phyloP scores from a whole-genome alignment of 1,284 basidiomycete genomes.

The Pyrrhoderma lamaoense region DNA sequence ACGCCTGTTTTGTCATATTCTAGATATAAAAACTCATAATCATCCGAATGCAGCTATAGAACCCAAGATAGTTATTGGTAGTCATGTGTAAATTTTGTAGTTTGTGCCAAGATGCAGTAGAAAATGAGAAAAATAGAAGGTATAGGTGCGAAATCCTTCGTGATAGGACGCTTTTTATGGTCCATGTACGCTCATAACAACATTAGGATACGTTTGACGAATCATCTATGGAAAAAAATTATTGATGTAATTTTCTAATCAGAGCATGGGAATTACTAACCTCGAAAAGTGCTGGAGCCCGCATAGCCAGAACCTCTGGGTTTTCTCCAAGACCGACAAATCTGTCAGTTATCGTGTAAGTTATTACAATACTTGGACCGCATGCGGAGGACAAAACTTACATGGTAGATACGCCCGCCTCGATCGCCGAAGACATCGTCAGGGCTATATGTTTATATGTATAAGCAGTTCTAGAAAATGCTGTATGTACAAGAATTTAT shows the following conservation, averaged over 20 bases:
- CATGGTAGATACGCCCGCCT: slow-evolving; percentile 82
- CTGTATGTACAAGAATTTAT: too few relatives aligned
- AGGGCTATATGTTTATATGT: slow-evolving; percentile 43
- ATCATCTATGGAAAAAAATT: slow-evolving; percentile 40
- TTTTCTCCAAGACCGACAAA: slow-evolving; percentile 83
- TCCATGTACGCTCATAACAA: slow-evolving; percentile 43
- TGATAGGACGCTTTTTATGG: background rate
- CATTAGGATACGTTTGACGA: slow-evolving; percentile 51
- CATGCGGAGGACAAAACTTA: slow-evolving; percentile 29
- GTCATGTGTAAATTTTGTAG: background rate
- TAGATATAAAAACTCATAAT: background rate
- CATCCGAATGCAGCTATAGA: background rate
- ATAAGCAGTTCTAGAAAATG: background rate
- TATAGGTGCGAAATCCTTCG: too few relatives aligned
- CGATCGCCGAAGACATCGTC: slow-evolving; percentile 62
- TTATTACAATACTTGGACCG: too few relatives aligned
- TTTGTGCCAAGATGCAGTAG: background rate
- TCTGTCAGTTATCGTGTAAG: slow-evolving; percentile 29
- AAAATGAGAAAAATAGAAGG: background rate
- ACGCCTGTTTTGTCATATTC: background rate
- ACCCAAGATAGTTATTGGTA: too few relatives aligned
- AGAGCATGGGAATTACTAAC: slow-evolving; percentile 31
- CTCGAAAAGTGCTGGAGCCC: slow-evolving; percentile 65
- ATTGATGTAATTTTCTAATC: background rate
- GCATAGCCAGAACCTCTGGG: slow-evolving; percentile 64